Percentiles rank a stretch among this genome's conserved stretches.
These are phyloP conservation scores for Mortierella sp. DNA, from an alignment of 371 early-diverging fungal species.

Conservation along the genomic window DNA sequence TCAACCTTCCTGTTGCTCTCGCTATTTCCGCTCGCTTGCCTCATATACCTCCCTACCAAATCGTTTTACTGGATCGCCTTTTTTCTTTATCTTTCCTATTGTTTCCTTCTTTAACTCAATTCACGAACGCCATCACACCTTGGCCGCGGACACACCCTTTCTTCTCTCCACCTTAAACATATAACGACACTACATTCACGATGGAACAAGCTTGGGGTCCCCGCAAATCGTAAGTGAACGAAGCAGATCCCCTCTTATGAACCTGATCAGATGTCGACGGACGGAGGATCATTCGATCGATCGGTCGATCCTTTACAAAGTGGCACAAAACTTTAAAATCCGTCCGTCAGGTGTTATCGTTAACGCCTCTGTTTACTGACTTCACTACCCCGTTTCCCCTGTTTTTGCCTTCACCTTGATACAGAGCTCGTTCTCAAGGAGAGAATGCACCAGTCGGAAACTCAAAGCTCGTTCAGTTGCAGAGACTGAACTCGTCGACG, in stretches of 20 bases:
- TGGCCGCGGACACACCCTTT: neutral
- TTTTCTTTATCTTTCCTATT: neutral
- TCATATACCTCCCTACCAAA: neutral
- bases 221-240: constrained; percentile 41
- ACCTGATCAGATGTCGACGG: constrained; percentile 12
- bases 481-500: constrained; percentile 23
- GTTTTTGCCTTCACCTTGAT: neutral
- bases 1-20: neutral
- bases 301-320: neutral
- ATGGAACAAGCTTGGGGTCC: constrained; percentile 55
- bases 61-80: neutral
- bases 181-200: neutral
- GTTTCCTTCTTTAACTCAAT: neutral
- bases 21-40: neutral
- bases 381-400: neutral
- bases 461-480: constrained; percentile 53
- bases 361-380: neutral
- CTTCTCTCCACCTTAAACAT: neutral
- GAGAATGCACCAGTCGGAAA: constrained; percentile 29
- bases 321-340: constrained; percentile 21
- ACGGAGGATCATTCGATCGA: neutral
- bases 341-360: neutral
- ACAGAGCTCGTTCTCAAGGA: constrained; percentile 35
- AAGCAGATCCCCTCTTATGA: neutral
- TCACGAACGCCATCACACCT: neutral